phyloP scores from a whole-genome alignment of 2,329 filamentous ascomycete species.

The Xylariaceae sp. region DNA sequence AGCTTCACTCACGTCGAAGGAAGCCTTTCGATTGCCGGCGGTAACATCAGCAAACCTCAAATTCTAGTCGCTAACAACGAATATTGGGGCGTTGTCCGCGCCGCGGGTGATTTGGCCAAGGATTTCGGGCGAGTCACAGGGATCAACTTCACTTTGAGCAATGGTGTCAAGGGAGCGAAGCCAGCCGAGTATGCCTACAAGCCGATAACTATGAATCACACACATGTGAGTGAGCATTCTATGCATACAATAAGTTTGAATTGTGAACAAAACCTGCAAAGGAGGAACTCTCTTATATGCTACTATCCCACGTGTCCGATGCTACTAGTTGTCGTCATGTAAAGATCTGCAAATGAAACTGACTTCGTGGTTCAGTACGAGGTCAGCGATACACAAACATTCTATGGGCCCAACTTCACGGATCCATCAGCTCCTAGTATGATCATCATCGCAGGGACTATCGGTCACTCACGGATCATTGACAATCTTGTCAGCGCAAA shows the following conservation, averaged over 20 bases:
- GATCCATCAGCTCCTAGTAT: slow-evolving; percentile 43
- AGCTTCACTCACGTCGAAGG: slow-evolving; percentile 22
- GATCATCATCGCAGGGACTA: slow-evolving; percentile 66
- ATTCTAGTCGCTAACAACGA: slow-evolving; percentile 58
- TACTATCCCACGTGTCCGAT: no score
- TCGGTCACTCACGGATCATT: slow-evolving; percentile 63
- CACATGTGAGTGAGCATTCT: slow-evolving; percentile 35
- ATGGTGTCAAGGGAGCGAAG: slow-evolving; percentile 38
- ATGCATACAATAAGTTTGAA: no score
- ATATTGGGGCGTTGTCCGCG: slow-evolving; percentile 66
- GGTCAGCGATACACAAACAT: slow-evolving; percentile 39
- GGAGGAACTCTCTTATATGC: no score
- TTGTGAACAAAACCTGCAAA: no score
- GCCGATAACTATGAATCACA: slow-evolving; percentile 47
- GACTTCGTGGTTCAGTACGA: slow-evolving; percentile 36
- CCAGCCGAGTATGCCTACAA: slow-evolving; percentile 42
- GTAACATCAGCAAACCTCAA: slow-evolving; percentile 26
- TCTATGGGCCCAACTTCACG: slow-evolving; percentile 44
- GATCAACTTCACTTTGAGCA: slow-evolving; percentile 58
- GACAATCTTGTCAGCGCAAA: slow-evolving; percentile 53
- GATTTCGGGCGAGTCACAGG: slow-evolving; percentile 73
- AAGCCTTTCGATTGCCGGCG: slow-evolving; percentile 28
- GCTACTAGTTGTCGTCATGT: no score
- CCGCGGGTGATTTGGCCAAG: slow-evolving; percentile 62
- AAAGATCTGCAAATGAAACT: not conserved